Percentiles rank a stretch among this genome's conserved stretches.
phyloP scores from a whole-genome alignment of 2,329 filamentous ascomycete genomes.

The Blastomyces emzantsi region DNA sequence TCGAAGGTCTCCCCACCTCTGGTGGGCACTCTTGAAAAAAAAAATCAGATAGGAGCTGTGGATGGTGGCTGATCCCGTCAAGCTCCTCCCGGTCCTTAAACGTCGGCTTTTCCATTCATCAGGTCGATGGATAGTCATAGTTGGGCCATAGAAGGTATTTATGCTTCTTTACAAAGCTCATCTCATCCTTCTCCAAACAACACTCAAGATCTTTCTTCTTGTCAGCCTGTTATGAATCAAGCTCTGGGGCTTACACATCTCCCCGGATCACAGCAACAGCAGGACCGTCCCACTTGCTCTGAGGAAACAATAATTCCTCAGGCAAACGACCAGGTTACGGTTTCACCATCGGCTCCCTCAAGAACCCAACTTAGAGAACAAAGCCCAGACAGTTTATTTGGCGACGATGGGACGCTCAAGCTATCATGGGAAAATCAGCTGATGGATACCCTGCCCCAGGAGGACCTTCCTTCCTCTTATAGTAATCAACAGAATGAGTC shows the following conservation, averaged over 20 bases:
- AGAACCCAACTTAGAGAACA: not conserved
- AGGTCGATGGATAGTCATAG: slow-evolving; percentile 16
- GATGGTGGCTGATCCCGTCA: slow-evolving; percentile 9
- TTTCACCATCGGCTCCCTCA: not conserved
- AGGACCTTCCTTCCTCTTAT: not conserved
- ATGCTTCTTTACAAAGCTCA: slow-evolving; percentile 24
- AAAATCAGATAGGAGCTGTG: slow-evolving; percentile 5
- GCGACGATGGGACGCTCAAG: not conserved
- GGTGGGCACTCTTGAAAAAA: not conserved
- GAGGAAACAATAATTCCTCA: not conserved
- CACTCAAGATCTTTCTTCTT: slow-evolving; percentile 14
- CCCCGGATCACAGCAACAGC: slow-evolving; percentile 30
- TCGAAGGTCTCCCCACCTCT: not conserved
- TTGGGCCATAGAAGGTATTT: slow-evolving; percentile 29
- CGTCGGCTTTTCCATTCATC: slow-evolving; percentile 13
- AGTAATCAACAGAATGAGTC: not conserved
- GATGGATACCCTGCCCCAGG: not conserved
- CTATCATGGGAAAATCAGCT: slow-evolving; percentile 1
- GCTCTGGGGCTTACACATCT: slow-evolving; percentile 38
- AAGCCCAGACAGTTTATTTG: slow-evolving; percentile 2
- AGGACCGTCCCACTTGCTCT: slow-evolving; percentile 2
- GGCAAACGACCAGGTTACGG: not conserved
- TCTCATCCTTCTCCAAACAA: slow-evolving; percentile 9
- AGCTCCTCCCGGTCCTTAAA: slow-evolving; percentile 11
- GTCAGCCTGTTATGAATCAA: slow-evolving; percentile 22